These are phyloP conservation scores for Tulasnella sp. DNA, from an alignment of 768 basidiomycete species.

Conservation along the genomic window DNA sequence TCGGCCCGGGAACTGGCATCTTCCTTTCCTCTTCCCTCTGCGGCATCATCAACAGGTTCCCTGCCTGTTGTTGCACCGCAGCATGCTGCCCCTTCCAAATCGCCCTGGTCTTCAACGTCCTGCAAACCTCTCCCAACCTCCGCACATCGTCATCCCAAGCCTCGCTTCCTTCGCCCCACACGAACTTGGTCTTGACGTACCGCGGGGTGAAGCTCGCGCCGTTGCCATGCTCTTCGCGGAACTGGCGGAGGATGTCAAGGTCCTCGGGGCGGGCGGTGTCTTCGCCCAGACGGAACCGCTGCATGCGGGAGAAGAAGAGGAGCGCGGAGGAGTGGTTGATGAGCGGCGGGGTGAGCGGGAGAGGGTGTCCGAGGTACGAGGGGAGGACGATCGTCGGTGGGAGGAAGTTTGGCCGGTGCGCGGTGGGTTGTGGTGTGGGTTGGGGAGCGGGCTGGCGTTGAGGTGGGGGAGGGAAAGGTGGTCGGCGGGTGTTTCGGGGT, in stretches of 20 bases:
- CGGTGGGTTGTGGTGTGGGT: background rate
- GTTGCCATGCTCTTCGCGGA: background rate
- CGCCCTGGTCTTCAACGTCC: background rate
- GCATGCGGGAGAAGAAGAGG: constrained; percentile 14
- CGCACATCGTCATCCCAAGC: constrained; percentile 4
- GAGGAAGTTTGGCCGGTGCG: background rate
- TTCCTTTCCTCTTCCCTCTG: background rate
- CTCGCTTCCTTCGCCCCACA: background rate
- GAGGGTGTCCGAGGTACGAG: constrained; percentile 10
- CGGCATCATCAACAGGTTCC: background rate
- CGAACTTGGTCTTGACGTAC: background rate
- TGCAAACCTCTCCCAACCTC: background rate
- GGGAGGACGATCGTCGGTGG: constrained; percentile 2
- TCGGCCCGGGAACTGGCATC: background rate
- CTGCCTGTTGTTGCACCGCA: background rate
- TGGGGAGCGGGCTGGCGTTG: background rate
- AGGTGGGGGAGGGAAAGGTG: background rate
- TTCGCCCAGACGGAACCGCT: constrained; percentile 9
- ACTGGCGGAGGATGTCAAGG: background rate
- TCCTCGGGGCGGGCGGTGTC: background rate
- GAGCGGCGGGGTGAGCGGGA: constrained; percentile 6
- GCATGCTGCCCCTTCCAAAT: background rate
- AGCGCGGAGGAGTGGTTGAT: constrained; percentile 13
- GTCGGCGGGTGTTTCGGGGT: background rate
- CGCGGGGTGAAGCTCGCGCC: background rate